phyloP scores from a whole-genome alignment of 2,329 filamentous ascomycete genomes.

The Bipolaris bicolor region DNA sequence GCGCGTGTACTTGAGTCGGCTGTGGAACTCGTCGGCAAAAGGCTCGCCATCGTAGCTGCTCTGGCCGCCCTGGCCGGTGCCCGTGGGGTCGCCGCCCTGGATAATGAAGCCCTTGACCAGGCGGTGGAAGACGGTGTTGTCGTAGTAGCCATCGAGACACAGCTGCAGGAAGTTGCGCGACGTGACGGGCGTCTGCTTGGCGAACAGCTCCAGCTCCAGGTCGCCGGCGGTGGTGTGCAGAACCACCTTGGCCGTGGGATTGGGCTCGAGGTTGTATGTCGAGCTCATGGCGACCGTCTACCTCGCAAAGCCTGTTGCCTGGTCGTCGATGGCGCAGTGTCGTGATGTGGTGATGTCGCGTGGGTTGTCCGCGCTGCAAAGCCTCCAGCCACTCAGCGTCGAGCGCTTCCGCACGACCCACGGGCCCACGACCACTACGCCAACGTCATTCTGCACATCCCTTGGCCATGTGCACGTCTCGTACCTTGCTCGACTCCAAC shows the following conservation, averaged over 20 bases:
- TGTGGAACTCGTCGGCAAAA: slow-evolving; percentile 91
- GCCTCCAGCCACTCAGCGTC: slow-evolving; percentile 10
- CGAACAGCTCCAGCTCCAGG: slow-evolving; percentile 89
- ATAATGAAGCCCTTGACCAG: slow-evolving; percentile 90
- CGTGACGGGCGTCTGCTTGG: slow-evolving; percentile 88
- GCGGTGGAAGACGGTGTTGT: slow-evolving; percentile 91
- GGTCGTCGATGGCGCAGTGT: not conserved
- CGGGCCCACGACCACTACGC: not conserved
- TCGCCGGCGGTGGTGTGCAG: slow-evolving; percentile 90
- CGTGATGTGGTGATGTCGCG: slow-evolving; percentile 11
- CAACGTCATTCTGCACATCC: slow-evolving; percentile 20
- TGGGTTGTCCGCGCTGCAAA: slow-evolving; percentile 5
- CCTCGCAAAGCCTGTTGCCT: slow-evolving; percentile 6
- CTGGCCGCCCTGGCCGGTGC: slow-evolving; percentile 88
- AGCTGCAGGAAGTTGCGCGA: slow-evolving; percentile 96
- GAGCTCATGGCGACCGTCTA: slow-evolving; percentile 72
- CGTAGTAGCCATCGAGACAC: slow-evolving; percentile 94
- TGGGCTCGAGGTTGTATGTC: slow-evolving; percentile 92
- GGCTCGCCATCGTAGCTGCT: slow-evolving; percentile 86
- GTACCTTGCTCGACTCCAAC: not conserved
- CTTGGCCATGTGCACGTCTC: not conserved
- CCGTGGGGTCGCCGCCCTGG: slow-evolving; percentile 93
- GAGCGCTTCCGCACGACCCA: slow-evolving; percentile 15
- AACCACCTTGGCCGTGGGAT: slow-evolving; percentile 89
- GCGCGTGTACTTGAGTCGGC: slow-evolving; percentile 88